Evolutionary conservation across 805 yeast species (phyloP), one percentile per base, ranked within the genome.

Genomic region (Torulaspora quercuum): DNA sequence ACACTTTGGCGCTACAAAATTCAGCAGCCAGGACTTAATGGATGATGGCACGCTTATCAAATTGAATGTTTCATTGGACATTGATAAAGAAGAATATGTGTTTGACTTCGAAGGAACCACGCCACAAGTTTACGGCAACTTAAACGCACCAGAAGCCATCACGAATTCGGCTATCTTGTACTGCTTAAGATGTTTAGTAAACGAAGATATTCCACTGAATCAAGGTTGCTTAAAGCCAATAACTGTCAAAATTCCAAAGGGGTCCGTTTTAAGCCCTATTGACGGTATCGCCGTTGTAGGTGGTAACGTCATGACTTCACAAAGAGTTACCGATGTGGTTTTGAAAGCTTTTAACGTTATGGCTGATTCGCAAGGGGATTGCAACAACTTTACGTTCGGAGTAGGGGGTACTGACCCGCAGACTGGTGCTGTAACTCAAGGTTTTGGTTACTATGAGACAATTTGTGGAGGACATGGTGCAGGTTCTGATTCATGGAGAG

Each of bases 401-500:
- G 76, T 74, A 17, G 85, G 81, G 44, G 90, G 87, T 30, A 72
- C 73, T 40, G 65, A 60, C 38, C 64, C 62, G 7, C 55, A 69
- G 62, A 66, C 79, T 55, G 52, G 76, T 43, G 48, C 44, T 6
- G 33, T 35, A 6, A 67, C 70, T 60, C 62, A 69, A 6, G 87
- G 89, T 0, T 87, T 86, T 59, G 95, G 96, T 0, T 88, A 88
- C 59, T 88, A 88, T 58, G 96, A 88, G 57, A 89, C 97, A 0
- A 87, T 89, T 42, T 92, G 95, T 41, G 97, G 97, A 42, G 97
- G 97, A 1, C 83, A 88, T 28, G 97, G 97, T 33, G 97, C 97
- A 2, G 75, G 76, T 6, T 53, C 54, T 6, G 59, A 56, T 46
- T 46, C 61, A 43, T 51, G 73, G 71, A 49, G 64, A 52, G 88